These are phyloP conservation scores for Rehmannia glutinosa DNA, from an alignment of 257 asterid genomes.

Conservation along the genomic window DNA sequence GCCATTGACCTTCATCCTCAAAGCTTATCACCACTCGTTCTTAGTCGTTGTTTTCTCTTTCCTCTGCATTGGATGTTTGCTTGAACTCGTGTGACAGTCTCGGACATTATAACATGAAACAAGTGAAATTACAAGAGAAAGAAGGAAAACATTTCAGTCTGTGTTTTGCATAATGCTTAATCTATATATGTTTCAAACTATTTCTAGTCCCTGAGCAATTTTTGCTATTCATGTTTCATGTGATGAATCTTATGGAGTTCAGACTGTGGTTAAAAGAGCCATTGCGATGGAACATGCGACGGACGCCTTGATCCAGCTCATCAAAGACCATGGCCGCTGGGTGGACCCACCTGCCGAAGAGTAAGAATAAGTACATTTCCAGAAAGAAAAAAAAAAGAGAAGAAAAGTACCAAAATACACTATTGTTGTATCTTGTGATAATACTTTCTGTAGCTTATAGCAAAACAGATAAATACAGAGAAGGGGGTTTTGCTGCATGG, in stretches of 20 bases:
- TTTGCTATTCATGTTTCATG: not conserved
- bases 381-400: not conserved
- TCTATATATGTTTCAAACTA: no score
- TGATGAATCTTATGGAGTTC: not conserved
- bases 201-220: not conserved
- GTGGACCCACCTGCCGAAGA: slow-evolving; percentile 75
- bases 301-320: slow-evolving; percentile 76
- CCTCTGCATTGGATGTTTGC: no score
- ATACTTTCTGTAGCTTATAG: not conserved
- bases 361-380: slow-evolving; percentile 15
- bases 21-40: no score
- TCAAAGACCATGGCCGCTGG: slow-evolving; percentile 85
- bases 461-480: not conserved
- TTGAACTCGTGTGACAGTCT: no score
- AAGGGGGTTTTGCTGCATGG: not conserved
- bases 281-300: slow-evolving; percentile 78
- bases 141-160: no score
- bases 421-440: not conserved
- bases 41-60: no score
- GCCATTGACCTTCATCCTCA: no score
- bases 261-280: slow-evolving; percentile 75
- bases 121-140: no score
- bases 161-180: no score
- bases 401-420: not conserved
- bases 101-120: no score